Percentiles rank a stretch among this genome's conserved stretches.
phyloP scores from a whole-genome alignment of 768 basidiomycete genomes.

The Russula lepida region DNA sequence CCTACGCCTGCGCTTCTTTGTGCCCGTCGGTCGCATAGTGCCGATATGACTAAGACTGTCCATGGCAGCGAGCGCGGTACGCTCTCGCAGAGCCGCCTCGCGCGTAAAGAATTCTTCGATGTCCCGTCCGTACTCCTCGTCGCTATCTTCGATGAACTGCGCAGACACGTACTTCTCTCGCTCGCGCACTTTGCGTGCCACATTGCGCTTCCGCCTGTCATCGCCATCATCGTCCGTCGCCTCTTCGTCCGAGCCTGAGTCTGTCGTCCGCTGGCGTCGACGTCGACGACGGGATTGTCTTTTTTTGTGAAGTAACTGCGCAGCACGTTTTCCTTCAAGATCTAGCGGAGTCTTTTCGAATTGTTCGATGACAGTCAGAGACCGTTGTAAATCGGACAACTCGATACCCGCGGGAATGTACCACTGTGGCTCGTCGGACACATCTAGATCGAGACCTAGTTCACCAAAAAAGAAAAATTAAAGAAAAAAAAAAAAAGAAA shows the following conservation, averaged over 20 bases:
- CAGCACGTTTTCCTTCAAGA: slow-evolving; percentile 66
- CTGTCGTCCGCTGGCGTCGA: slow-evolving; percentile 42
- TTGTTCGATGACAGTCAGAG: slow-evolving; percentile 69
- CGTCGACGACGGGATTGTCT: slow-evolving; percentile 43
- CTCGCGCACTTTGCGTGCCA: slow-evolving; percentile 39
- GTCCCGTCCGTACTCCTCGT: slow-evolving; percentile 63
- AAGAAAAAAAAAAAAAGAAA: not conserved
- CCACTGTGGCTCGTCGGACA: slow-evolving; percentile 69
- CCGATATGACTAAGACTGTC: slow-evolving; percentile 38
- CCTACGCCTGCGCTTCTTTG: slow-evolving; percentile 49
- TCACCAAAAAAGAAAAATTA: not conserved
- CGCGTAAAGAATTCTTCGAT: slow-evolving; percentile 76
- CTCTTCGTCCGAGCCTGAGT: slow-evolving; percentile 25
- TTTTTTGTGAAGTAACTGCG: slow-evolving; percentile 57
- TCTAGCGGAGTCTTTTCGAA: slow-evolving; percentile 79
- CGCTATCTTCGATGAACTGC: slow-evolving; percentile 88
- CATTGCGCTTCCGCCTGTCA: slow-evolving; percentile 21
- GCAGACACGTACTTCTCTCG: slow-evolving; percentile 77
- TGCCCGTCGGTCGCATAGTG: slow-evolving; percentile 42
- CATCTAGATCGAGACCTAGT: slow-evolving; percentile 32
- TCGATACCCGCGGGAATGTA: slow-evolving; percentile 65
- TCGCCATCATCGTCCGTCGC: not conserved
- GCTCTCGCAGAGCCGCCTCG: slow-evolving; percentile 56
- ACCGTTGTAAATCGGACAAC: slow-evolving; percentile 59
- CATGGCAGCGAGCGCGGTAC: slow-evolving; percentile 34